Base-by-base conservation (phyloP, 2,329 filamentous ascomycete species). In the Seiridium cupressi region DNA sequence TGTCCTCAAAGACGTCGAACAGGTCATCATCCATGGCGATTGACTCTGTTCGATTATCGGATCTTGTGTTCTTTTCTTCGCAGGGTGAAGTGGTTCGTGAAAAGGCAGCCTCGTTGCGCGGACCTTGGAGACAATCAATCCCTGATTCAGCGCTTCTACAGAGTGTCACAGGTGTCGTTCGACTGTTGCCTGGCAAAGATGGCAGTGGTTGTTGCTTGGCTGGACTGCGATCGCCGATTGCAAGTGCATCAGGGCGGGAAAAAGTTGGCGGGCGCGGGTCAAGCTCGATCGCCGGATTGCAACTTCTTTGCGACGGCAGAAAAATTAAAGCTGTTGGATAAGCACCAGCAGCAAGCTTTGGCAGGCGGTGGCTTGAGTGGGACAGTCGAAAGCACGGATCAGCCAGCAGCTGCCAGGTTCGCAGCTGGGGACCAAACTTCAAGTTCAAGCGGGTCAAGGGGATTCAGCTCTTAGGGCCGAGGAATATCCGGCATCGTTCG, bases 1-100 rank as follows among this genome's bases (percentile, higher is more conserved):
- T 81, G 69, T 90, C 88, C 65, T 93, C 89, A 70, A 95, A 94
- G 60, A 93, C 90, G 68, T 91, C 88, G 69, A 95, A 95, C 66
- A 95, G 82, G 63, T 93, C 90, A 63, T 93, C 90, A 76, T 93
- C 89, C 88, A 91, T 92, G 59, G 62, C 72, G 63, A 35, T 10
- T 7, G 32, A 47, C 38, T 34, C 31, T n/a, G 55, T 59, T 59
- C 56, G 64, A 44, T 34, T 55, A 46, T 3, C 57, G 62, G 62
- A 60, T 26, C 18, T 26, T 26, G 18, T 26, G 18, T 26, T 26
- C 2, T 26, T 13, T n/a, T 32, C 47, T 49, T 11, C 47, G 26
- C 36, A 44, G 35, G 34, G 8, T 8, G 5, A n/a, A 38, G 32
- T 26, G 38, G 38, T 9, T 18, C 3, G 26, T 18, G 6, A n/a